phyloP scores from a whole-genome alignment of 2,329 filamentous ascomycete species.

The Dactylellina drechsleri region DNA sequence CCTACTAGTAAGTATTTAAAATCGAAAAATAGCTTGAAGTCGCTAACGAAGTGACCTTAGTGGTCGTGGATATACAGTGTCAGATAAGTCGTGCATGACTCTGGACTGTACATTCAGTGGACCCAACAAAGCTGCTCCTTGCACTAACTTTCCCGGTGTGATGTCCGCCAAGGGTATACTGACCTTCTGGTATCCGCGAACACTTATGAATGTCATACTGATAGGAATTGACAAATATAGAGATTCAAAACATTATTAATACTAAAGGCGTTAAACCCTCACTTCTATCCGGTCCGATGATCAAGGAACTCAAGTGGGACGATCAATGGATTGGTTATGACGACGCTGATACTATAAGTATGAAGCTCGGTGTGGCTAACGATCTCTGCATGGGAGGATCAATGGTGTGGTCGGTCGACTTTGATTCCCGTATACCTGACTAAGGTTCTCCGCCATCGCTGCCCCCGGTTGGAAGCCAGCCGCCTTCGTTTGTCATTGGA shows the following conservation, averaged over 20 bases:
- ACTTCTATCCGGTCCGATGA: constrained; percentile 58
- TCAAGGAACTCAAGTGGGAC: constrained; percentile 60
- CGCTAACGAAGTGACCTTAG: constrained; percentile 1
- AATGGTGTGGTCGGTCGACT: constrained; percentile 59
- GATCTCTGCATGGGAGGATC: constrained; percentile 59
- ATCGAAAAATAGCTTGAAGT: no score
- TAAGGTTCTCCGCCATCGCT: not conserved
- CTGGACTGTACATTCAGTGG: constrained; percentile 38
- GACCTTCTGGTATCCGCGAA: no score
- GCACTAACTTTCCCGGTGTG: constrained; percentile 58
- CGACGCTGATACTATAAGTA: constrained; percentile 57
- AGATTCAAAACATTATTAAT: constrained; percentile 28
- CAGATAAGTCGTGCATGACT: constrained; percentile 14
- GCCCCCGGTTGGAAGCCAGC: not conserved
- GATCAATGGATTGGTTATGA: constrained; percentile 63
- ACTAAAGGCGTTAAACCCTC: constrained; percentile 54
- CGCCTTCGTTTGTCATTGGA: not conserved
- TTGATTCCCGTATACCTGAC: constrained; percentile 56
- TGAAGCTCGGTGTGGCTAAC: constrained; percentile 58
- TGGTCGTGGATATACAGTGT: constrained; percentile 32
- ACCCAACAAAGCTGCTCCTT: constrained; percentile 60
- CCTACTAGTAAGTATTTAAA: constrained; percentile 61
- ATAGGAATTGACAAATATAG: constrained; percentile 53
- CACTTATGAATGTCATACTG: no score
- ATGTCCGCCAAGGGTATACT: constrained; percentile 57